These are phyloP conservation scores for Rutstroemia sp. DNA, from an alignment of 2,329 filamentous ascomycete species.

Conservation along the genomic window DNA sequence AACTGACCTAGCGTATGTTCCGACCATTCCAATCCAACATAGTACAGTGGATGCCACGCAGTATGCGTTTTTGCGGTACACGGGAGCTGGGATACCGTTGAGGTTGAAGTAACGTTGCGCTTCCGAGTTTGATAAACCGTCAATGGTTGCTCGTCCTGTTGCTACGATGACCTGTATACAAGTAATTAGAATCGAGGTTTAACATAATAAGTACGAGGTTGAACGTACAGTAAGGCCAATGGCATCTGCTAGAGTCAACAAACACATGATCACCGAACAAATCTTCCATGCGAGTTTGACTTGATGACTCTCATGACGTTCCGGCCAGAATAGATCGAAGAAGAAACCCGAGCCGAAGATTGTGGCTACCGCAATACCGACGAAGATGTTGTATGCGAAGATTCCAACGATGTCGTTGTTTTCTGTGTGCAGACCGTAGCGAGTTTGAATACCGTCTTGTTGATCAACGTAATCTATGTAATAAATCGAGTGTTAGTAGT, in stretches of 20 bases:
- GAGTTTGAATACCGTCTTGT: slow-evolving; percentile 38
- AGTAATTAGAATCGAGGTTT: not conserved
- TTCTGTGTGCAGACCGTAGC: slow-evolving; percentile 37
- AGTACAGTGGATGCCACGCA: slow-evolving; percentile 45
- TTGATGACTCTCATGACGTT: slow-evolving; percentile 39
- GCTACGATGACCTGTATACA: slow-evolving; percentile 37
- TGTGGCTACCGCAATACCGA: slow-evolving; percentile 48
- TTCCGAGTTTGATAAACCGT: slow-evolving; percentile 29
- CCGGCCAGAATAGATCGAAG: slow-evolving; percentile 55
- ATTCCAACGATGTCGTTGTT: slow-evolving; percentile 50
- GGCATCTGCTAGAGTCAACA: slow-evolving; percentile 40
- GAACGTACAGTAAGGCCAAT: slow-evolving; percentile 38
- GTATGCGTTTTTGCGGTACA: slow-evolving; percentile 42
- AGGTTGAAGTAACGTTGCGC: slow-evolving; percentile 27
- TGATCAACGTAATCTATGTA: slow-evolving; percentile 47
- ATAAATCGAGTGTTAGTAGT: not conserved
- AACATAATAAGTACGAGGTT: not conserved
- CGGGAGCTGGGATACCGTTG: slow-evolving; percentile 32
- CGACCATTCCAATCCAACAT: slow-evolving; percentile 44
- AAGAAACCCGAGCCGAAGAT: slow-evolving; percentile 54
- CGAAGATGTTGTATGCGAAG: slow-evolving; percentile 51
- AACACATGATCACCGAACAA: slow-evolving; percentile 40
- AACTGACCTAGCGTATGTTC: slow-evolving; percentile 38
- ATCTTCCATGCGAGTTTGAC: slow-evolving; percentile 49
- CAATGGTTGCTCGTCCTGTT: slow-evolving; percentile 37